A percentile compares a stretch with the other conserved stretches of the same genome.
phyloP scores from a whole-genome alignment of 2,329 filamentous ascomycete genomes.

The Fusarium beomiforme region DNA sequence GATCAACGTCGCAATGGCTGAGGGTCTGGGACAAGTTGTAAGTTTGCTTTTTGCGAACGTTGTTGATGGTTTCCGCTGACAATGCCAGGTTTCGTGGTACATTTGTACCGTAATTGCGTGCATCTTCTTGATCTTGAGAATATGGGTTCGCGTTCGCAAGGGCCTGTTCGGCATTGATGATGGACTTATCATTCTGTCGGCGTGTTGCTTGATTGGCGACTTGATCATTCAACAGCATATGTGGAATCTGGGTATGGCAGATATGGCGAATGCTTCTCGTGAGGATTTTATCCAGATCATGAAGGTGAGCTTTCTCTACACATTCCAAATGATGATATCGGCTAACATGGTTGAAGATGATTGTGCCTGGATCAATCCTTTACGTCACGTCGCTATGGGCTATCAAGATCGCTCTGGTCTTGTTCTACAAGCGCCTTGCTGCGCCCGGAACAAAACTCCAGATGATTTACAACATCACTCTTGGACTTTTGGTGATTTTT shows the following conservation, averaged over 20 bases:
- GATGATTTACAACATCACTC: conserved; percentile 49
- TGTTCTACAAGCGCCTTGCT: conserved; percentile 54
- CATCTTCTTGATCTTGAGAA: conserved; percentile 27
- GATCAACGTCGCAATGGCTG: conserved; percentile 34
- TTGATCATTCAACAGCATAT: conserved; percentile 38
- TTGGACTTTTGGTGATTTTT: conserved; percentile 44
- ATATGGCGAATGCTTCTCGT: conserved; percentile 31
- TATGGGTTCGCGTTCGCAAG: conserved; percentile 36
- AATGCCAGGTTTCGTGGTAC: conserved; percentile 38
- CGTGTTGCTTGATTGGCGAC: conserved; percentile 36
- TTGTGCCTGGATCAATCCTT: conserved; percentile 52
- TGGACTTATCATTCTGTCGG: conserved; percentile 28
- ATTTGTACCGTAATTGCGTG: conserved; percentile 33
- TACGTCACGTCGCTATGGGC: conserved; percentile 54
- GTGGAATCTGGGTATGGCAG: conserved; percentile 43
- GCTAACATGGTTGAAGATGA: conserved; percentile 43
- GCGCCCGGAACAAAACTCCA: conserved; percentile 49
- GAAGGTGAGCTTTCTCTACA: conserved; percentile 12
- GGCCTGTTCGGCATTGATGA: conserved; percentile 30
- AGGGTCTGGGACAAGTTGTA: conserved; percentile 41
- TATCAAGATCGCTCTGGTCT: conserved; percentile 53
- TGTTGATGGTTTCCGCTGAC: neutral
- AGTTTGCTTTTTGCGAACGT: neutral
- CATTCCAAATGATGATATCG: fast-evolving
- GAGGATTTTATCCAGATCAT: conserved; percentile 42